Conservation (phyloP, 1,284 basidiomycete genomes). For the Malassezia pachydermatis region DNA sequence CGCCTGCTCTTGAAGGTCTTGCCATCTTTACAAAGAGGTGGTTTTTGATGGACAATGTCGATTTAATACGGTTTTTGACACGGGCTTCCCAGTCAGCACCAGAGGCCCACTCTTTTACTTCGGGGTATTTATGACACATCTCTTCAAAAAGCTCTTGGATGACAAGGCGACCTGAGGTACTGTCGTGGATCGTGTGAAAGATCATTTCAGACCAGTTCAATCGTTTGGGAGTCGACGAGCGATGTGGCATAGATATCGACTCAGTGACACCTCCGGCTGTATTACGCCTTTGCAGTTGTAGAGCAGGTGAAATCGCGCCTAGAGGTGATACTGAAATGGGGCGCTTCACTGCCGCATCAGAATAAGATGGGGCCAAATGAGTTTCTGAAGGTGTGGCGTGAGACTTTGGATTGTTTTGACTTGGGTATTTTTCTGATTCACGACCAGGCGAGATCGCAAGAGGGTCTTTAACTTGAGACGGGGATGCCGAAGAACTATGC, state of each 20-base stretch:
- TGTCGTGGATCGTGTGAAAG: slow-evolving; percentile 40
- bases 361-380: too few species aligned
- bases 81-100: slow-evolving; percentile 45
- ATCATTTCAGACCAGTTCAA: slow-evolving; percentile 48
- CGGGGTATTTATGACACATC: slow-evolving; percentile 43
- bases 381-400: too few species aligned
- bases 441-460: too few species aligned
- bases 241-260: neutral
- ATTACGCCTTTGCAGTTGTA: too few species aligned
- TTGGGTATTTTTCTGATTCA: too few species aligned
- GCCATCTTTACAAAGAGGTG: slow-evolving; percentile 45
- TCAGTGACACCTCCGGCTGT: too few species aligned
- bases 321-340: too few species aligned
- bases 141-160: slow-evolving; percentile 44
- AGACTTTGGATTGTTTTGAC: too few species aligned
- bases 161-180: slow-evolving; percentile 36
- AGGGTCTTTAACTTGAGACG: too few species aligned
- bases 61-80: slow-evolving; percentile 47
- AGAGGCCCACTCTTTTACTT: slow-evolving; percentile 42
- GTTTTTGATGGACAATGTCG: slow-evolving; percentile 44
- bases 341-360: too few species aligned
- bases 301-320: too few species aligned
- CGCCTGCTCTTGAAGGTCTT: slow-evolving; percentile 33
- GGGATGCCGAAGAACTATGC: too few species aligned
- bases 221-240: slow-evolving; percentile 6